Base-by-base conservation (phyloP, 164 flowering plant species). In the Euptelea pleiosperma region DNA sequence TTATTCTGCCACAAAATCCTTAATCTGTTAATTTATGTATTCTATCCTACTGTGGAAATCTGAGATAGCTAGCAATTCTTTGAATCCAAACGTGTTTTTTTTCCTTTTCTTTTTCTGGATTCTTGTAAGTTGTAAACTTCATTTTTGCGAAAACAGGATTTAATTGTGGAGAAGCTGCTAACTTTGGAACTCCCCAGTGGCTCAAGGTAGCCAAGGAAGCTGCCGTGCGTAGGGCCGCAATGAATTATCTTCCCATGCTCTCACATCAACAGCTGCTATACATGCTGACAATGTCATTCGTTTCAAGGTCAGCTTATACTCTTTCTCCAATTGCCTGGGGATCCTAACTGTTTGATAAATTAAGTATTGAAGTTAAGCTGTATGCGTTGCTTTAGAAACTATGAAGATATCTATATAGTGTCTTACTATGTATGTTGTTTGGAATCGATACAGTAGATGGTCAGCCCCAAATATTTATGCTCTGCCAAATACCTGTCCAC, bases 121-220 rank as follows among this genome's bases (percentile, higher is more conserved):
- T 31, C 44, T 57, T 6, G 8, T 55, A 22, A 34, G 29, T 57
- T 6, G 8, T 55, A 22, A 34, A 29, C 52, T 58, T 22, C 37
- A 12, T 14, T 37, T 45, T 11, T 25, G 8, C 4, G 3, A n/a
- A 49, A 31, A 51, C 60, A 89, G 99, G 99, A 57, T 94, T 94
- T 59, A 94, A 87, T 66, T 94, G 97, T 72, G 99, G 99, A 48
- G 99, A 94, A 78, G 99, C 99, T 73, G 99, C 99, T 61, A 94
- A 94, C 61, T 94, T 94, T 73, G 97, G 89, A 47, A 94, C 97
- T 50, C 82, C 99, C 35, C 81, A 88, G 53, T 94, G 99, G 99
- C 97, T 94, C 52, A 64, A 76, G 64, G 79, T 90, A 64, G 99
- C 99, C 9, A 94, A 88, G 73, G 97, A 86, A 71, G 99, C 99